A percentile compares a stretch with the other conserved stretches of the same genome.
Conservation (phyloP, 805 yeast species). For the Starmera pachycereana region DNA sequence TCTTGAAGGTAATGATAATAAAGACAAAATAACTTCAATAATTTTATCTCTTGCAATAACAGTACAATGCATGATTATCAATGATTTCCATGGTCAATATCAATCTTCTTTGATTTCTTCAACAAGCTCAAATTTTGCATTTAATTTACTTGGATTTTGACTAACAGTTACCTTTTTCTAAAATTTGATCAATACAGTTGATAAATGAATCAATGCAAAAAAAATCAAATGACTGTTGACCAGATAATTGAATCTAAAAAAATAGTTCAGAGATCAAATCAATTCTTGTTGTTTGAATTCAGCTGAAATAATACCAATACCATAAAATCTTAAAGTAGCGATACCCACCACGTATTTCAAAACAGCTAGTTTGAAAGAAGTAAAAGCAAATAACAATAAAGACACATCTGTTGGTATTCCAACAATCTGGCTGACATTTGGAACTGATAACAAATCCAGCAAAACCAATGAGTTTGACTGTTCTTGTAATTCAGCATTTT, state of each 20-base stretch:
- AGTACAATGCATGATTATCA: constrained; percentile 51
- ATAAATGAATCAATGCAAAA: constrained; percentile 60
- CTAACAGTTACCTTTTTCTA: constrained; percentile 58
- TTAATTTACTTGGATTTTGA: constrained; percentile 49
- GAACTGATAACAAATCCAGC: too few relatives aligned
- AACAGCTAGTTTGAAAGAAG: constrained; percentile 40
- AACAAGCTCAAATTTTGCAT: constrained; percentile 50
- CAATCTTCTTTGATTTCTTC: constrained; percentile 83
- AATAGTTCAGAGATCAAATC: constrained; percentile 53
- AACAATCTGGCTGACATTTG: too few relatives aligned
- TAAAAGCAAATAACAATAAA: too few relatives aligned
- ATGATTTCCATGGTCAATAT: constrained; percentile 68
- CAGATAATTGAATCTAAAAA: constrained; percentile 66
- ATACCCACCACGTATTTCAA: constrained; percentile 51
- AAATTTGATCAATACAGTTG: constrained; percentile 56
- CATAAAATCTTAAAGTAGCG: constrained; percentile 52
- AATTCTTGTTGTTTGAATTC: constrained; percentile 61
- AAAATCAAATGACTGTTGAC: constrained; percentile 60
- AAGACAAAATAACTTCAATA: constrained; percentile 47
- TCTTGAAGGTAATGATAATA: constrained; percentile 66
- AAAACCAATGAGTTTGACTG: too few relatives aligned
- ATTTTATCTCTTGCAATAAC: constrained; percentile 70
- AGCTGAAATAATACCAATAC: constrained; percentile 34
- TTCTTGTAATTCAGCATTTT: too few relatives aligned
- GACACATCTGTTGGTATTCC: too few relatives aligned